A percentile compares a stretch with the other conserved stretches of the same genome.
Evolutionary conservation across 2,329 filamentous ascomycete genomes (phyloP).

Genomic region (Sclerotiophoma versabilis): DNA sequence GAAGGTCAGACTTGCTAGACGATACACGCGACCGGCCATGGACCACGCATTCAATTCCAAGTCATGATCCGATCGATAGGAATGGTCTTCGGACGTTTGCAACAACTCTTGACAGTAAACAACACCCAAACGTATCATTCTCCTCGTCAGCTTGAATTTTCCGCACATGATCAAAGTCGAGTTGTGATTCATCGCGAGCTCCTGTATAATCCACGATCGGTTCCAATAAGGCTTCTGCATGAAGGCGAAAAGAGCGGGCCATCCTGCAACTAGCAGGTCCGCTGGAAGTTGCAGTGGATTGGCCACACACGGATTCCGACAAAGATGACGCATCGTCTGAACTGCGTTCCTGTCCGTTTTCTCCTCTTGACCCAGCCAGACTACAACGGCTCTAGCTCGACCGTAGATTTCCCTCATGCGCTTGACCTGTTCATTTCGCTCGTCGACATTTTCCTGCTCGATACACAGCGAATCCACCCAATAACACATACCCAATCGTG

Average conservation of each 20-base stretch:
- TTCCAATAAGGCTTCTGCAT: conserved; percentile 4
- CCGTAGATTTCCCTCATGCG: conserved; percentile 5
- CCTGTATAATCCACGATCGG: conserved; percentile 4
- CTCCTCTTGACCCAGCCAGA: conserved; percentile 6
- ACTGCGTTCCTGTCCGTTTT: conserved; percentile 1
- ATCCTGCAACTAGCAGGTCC: not conserved
- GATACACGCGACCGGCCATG: conserved; percentile 2
- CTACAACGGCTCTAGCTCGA: conserved; percentile 2
- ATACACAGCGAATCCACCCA: conserved; percentile 4
- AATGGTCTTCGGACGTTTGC: not conserved
- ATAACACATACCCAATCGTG: conserved; percentile 6
- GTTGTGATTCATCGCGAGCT: conserved; percentile 7
- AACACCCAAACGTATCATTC: conserved; percentile 7
- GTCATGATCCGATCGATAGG: not conserved
- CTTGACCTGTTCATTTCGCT: conserved; percentile 3
- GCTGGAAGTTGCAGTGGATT: conserved; percentile 3
- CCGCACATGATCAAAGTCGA: conserved; percentile 2
- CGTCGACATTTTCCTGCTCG: not conserved
- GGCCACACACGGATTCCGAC: not conserved
- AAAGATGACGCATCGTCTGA: conserved; percentile 4
- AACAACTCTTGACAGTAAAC: conserved; percentile 6
- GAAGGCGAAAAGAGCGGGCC: conserved; percentile 2
- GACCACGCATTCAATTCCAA: conserved; percentile 2
- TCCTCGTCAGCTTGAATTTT: not conserved
- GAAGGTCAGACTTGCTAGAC: conserved; percentile 3